These are phyloP conservation scores for Pigoraptor vietnamica DNA, from an alignment of 78 protist genomes.

Conservation along the genomic window DNA sequence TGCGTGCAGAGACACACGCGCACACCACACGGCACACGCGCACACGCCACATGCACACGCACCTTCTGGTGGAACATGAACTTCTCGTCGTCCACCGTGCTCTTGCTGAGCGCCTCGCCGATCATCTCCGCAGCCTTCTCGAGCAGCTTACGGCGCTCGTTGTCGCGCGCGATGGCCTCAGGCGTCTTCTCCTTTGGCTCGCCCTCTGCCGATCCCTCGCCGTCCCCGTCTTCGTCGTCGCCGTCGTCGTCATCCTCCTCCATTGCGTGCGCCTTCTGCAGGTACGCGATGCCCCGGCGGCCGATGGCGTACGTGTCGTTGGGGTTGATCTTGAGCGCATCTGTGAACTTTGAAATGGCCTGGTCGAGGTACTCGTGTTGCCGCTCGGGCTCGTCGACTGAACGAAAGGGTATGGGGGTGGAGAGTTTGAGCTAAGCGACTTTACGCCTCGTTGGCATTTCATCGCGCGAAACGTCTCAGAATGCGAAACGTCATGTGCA, in stretches of 20 bases:
- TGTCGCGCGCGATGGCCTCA: background rate
- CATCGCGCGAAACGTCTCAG: too few relatives aligned
- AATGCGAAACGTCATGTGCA: too few relatives aligned
- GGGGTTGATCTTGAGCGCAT: background rate
- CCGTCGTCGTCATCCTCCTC: background rate
- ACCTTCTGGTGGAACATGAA: background rate
- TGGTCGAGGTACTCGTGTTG: background rate
- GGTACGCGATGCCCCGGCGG: background rate
- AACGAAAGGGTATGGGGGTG: background rate
- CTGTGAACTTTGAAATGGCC: background rate
- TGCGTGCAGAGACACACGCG: too few relatives aligned
- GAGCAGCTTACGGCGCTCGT: background rate
- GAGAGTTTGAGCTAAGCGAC: too few relatives aligned
- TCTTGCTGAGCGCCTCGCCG: background rate
- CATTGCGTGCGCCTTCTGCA: background rate
- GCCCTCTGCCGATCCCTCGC: background rate
- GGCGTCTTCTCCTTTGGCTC: background rate
- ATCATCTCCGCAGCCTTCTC: background rate
- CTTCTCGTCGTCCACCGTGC: background rate
- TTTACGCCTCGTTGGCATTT: too few relatives aligned
- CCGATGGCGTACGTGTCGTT: background rate
- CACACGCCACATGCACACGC: background rate
- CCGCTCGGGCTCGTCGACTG: background rate
- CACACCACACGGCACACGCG: background rate
- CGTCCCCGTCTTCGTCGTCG: background rate